These are phyloP conservation scores for Diaporthe velutina DNA, from an alignment of 2,329 filamentous ascomycete genomes.

Conservation along the genomic window DNA sequence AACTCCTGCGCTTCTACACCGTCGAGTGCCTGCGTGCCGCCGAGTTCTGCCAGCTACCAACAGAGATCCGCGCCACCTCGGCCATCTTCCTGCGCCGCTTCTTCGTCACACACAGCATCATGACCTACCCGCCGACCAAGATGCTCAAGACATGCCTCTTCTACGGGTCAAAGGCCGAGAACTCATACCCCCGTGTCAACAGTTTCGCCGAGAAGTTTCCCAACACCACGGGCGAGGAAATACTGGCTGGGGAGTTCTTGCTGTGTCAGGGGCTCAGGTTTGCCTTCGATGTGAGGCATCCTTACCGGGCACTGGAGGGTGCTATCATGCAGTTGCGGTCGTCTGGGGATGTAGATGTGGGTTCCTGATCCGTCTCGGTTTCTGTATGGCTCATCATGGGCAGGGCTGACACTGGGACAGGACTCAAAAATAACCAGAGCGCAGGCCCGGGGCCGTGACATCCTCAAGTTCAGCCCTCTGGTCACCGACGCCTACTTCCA, in stretches of 20 bases:
- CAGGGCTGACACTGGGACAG: conserved; percentile 5
- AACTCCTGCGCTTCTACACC: conserved; percentile 83
- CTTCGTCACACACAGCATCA: conserved; percentile 94
- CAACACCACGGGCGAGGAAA: conserved; percentile 80
- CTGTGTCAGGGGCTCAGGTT: conserved; percentile 94
- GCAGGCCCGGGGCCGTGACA: conserved; percentile 78
- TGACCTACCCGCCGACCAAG: conserved; percentile 94
- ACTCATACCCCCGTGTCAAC: conserved; percentile 76
- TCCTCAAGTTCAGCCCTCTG: conserved; percentile 83
- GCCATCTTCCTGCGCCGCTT: conserved; percentile 93
- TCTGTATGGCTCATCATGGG: too few species aligned
- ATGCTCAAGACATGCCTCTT: conserved; percentile 93
- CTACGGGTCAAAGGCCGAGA: conserved; percentile 93
- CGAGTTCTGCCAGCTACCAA: conserved; percentile 64
- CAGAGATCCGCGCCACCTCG: conserved; percentile 76
- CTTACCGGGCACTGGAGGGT: conserved; percentile 88
- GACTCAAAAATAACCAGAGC: conserved; percentile 67
- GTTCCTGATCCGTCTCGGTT: conserved; percentile 29
- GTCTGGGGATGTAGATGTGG: conserved; percentile 71
- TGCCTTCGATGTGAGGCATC: conserved; percentile 92
- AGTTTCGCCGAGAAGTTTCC: conserved; percentile 78
- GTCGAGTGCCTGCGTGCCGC: conserved; percentile 69
- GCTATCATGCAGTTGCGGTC: conserved; percentile 85
- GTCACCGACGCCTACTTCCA: conserved; percentile 98
- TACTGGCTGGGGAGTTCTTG: conserved; percentile 92